Evolutionary conservation across 768 basidiomycete genomes (phyloP), one percentile per base, ranked within the genome.

Genomic region (Lactarius indigo): DNA sequence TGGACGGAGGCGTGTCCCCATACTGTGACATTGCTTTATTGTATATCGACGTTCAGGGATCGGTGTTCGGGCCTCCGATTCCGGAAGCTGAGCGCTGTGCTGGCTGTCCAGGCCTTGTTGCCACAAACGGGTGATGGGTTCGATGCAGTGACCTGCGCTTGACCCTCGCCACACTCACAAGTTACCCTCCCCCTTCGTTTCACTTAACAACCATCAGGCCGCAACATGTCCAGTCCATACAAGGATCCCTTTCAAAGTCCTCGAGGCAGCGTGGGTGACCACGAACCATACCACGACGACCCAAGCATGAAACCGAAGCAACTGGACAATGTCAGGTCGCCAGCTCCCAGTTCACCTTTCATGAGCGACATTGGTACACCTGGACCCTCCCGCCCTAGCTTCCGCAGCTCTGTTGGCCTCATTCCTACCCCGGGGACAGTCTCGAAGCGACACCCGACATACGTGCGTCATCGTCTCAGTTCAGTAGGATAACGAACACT

Each of bases 371-470:
- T 3, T 6, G 15, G 23, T 3, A 1, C 47, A 12, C 1, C 41
- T 1, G 20, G 17, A 13, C 65, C 60, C 1, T 28, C 65, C 0
- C 64, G n/a, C 15, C 20, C 42, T 17, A 54, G 6, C 35, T 64
- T 68, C 28, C 62, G 69, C 8, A 60, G 42, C 15, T 54, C 62
- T 15, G 66, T 69, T 0, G 30, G 13, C 12, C 59, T 64, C 28
- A 33, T 69, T 18, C 69, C 69, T 1, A 58, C 55, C 5, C 69
- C 66, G 6, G 69, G 66, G 13, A 55, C 59, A 3, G 12, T 59
- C 15, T 57, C 61, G 8, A 50, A 64, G 30, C 69, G 63, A 30
- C 61, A 59, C 33, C 62, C 66, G 3, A 39, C 63, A 59, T 68
- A 31, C 63, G 69, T 69, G 13, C 56, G 63, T 58, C 23, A 2